These are phyloP conservation scores for Jacaranda copaia DNA, from an alignment of 257 asterid species.

Conservation along the genomic window DNA sequence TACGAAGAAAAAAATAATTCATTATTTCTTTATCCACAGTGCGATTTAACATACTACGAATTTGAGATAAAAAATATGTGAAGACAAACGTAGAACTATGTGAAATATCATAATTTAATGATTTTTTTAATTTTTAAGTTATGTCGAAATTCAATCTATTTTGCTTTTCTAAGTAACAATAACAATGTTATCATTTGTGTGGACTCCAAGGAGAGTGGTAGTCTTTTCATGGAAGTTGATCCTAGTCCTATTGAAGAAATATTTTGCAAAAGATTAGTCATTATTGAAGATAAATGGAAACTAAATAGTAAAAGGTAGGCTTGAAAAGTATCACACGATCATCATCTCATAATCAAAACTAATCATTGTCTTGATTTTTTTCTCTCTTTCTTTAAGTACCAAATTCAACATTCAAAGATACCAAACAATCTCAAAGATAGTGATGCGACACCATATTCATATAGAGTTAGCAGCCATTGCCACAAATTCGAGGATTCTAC, in stretches of 20 bases:
- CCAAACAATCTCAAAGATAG: slow-evolving; percentile 33
- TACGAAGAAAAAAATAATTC: not conserved
- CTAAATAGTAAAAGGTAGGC: slow-evolving; percentile 21
- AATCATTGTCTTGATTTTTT: slow-evolving; percentile 26
- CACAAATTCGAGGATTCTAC: not conserved
- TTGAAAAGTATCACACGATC: slow-evolving; percentile 12
- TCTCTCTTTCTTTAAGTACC: slow-evolving; percentile 23
- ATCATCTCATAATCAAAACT: slow-evolving; percentile 26
- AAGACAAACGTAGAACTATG: slow-evolving; percentile 4
- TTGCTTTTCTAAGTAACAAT: slow-evolving; percentile 9
- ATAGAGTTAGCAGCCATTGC: not conserved
- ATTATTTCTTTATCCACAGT: not conserved
- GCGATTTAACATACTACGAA: slow-evolving; percentile 15
- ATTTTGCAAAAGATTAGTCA: not conserved
- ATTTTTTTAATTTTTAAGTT: not conserved
- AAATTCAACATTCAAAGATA: slow-evolving; percentile 46
- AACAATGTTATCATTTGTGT: slow-evolving; percentile 28
- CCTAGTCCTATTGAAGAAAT: not conserved
- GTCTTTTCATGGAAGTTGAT: slow-evolving; percentile 11
- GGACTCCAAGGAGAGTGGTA: slow-evolving; percentile 24
- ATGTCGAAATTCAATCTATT: not conserved
- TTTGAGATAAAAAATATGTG: slow-evolving; percentile 23
- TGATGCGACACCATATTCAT: not conserved
- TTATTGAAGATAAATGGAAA: slow-evolving; percentile 5
- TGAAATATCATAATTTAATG: slow-evolving; percentile 20